These are phyloP conservation scores for Tephrocybe sp. DNA, from an alignment of 768 basidiomycete species.

Conservation along the genomic window DNA sequence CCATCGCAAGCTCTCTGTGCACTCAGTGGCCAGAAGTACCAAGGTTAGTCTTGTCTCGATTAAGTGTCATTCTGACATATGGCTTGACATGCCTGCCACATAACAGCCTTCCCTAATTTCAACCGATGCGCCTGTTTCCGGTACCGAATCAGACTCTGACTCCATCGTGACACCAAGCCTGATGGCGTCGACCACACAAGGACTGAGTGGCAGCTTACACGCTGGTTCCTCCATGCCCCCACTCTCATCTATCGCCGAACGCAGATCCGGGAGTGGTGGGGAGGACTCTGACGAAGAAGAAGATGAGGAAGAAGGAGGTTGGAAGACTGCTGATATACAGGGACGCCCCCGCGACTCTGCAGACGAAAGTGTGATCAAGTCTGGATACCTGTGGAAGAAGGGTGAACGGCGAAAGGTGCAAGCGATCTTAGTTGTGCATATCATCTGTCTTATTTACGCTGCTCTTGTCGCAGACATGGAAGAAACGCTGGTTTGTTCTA, in stretches of 20 bases:
- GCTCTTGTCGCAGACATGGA: slow-evolving; percentile 78
- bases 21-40: slow-evolving; percentile 55
- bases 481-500: slow-evolving; percentile 98
- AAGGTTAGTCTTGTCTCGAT: slow-evolving; percentile 34
- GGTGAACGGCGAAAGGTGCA: slow-evolving; percentile 92
- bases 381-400: slow-evolving; percentile 97
- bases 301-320: slow-evolving; percentile 64
- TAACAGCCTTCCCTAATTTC: slow-evolving; percentile 21
- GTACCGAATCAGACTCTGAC: slow-evolving; percentile 88
- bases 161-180: slow-evolving; percentile 61
- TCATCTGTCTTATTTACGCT: slow-evolving; percentile 7
- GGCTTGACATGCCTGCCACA: slow-evolving; percentile 5
- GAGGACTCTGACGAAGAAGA: slow-evolving; percentile 84
- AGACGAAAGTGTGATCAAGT: slow-evolving; percentile 78
- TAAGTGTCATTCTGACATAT: slow-evolving; percentile 12
- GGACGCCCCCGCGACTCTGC: slow-evolving; percentile 46
- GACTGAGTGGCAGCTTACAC: slow-evolving; percentile 23
- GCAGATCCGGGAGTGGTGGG: slow-evolving; percentile 62
- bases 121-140: slow-evolving; percentile 46
- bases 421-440: slow-evolving; percentile 20
- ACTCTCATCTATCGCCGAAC: slow-evolving; percentile 77
- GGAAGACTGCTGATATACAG: slow-evolving; percentile 52
- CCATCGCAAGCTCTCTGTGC: slow-evolving; percentile 80
- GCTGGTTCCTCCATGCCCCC: slow-evolving; percentile 46
- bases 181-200: slow-evolving; percentile 36